Evolutionary conservation across 352 stramenopile genomes (phyloP), one percentile per base, ranked within the genome.

Genomic region (Globisporangium lucens): DNA sequence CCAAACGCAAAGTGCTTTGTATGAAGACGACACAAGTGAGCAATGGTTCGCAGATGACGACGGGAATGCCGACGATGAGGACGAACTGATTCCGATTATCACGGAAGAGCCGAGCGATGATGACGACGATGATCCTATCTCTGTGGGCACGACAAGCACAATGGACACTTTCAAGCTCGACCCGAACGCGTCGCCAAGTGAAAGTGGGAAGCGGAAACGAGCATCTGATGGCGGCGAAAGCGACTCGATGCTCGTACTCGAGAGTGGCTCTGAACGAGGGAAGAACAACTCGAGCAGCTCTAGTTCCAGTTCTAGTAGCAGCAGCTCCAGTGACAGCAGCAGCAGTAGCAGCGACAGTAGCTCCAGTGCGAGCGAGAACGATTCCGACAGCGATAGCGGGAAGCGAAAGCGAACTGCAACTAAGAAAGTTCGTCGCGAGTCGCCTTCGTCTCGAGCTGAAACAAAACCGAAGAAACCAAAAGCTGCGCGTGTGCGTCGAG

Each of bases 161-260:
- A 22, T 33, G 15, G 51, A 56, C 15, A 52, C 51, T 27, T 63
- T 63, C 38, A 47, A 29, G 30, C 33, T 64, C 2, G 7, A 30
- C 13, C 17, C 20, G 5, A 22, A 9, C n/a, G 30, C 10, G 13
- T 56, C 13, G 43, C 20, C 43, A 22, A 56, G 1, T 6, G 27
- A 66, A 8, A 46, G 53, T 20, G 38, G 20, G 59, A 72, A 68
- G 61, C 60, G 61, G 2, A 65, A 64, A 10, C 65, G 77, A 22
- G 27, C 43, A 17, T 56, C 20, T 27, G 55, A 68, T n/a, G 56
- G 49, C 7, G 55, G 64, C 3, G 67, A 78, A 3, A 83, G 70
- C 35, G 78, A 79, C 41, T 67, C 46, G 9, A 84, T 70, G 2
- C 33, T 75, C 8, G 73, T 78, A 2, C 29, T 80, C 29, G 27